These are phyloP conservation scores for Aspergillus pseudonomiae DNA, from an alignment of 2,329 filamentous ascomycete species.

Conservation along the genomic window DNA sequence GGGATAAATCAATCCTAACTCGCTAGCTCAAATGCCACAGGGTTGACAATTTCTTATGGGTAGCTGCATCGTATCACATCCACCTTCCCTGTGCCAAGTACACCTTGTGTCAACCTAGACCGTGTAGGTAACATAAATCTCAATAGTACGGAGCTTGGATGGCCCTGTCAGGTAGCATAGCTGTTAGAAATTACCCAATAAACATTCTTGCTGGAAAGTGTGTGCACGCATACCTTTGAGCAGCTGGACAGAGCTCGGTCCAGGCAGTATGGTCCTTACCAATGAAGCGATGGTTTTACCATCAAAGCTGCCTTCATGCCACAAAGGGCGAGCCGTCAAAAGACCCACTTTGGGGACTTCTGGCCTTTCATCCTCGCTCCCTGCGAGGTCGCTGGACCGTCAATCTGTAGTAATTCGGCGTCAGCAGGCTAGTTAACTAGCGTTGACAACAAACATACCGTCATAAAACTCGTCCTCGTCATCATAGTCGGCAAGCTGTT, in stretches of 20 bases:
- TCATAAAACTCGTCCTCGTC: slow-evolving; percentile 95
- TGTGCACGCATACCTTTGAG: slow-evolving; percentile 38
- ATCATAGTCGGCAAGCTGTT: slow-evolving; percentile 89
- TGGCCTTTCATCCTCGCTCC: slow-evolving; percentile 81
- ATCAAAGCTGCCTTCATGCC: slow-evolving; percentile 38
- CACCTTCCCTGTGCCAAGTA: slow-evolving; percentile 34
- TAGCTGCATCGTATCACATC: slow-evolving; percentile 17
- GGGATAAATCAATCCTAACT: slow-evolving; percentile 23
- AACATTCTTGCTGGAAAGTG: neutral
- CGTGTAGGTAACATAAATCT: slow-evolving; percentile 32
- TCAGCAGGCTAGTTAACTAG: neutral
- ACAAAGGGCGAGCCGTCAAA: slow-evolving; percentile 57
- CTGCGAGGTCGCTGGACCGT: slow-evolving; percentile 85
- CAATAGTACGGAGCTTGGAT: slow-evolving; percentile 48
- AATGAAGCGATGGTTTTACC: slow-evolving; percentile 36
- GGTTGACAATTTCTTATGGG: slow-evolving; percentile 19
- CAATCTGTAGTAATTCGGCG: slow-evolving; percentile 64
- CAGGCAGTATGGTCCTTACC: slow-evolving; percentile 33
- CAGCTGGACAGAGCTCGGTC: slow-evolving; percentile 40
- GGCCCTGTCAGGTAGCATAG: slow-evolving; percentile 33
- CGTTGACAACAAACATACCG: slow-evolving; percentile 44
- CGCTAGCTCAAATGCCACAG: slow-evolving; percentile 22
- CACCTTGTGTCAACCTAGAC: slow-evolving; percentile 30
- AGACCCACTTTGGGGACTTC: slow-evolving; percentile 54
- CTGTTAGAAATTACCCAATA: neutral